A percentile compares a stretch with the other conserved stretches of the same genome.
Conservation (phyloP, 2,329 filamentous ascomycete genomes). For the Pseudohalonectria lignicola region DNA sequence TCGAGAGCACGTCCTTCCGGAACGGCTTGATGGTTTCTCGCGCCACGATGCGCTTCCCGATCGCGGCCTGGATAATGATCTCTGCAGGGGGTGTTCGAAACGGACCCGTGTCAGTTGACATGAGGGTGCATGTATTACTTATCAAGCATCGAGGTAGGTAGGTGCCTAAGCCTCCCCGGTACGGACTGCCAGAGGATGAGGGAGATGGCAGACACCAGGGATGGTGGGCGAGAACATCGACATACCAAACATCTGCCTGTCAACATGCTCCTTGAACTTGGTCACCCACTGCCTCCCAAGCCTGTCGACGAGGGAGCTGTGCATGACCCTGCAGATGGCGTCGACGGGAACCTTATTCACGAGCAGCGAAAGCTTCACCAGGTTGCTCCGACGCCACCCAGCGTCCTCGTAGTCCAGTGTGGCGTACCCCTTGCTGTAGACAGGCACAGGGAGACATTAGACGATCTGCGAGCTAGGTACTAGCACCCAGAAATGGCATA, state of each 20-base stretch:
- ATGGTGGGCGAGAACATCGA: neutral
- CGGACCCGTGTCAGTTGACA: too few species aligned
- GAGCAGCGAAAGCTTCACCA: slow-evolving; percentile 83
- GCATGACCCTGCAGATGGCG: slow-evolving; percentile 84
- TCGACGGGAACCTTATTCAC: slow-evolving; percentile 93
- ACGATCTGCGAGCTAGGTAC: neutral
- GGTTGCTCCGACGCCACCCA: slow-evolving; percentile 67
- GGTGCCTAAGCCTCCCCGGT: too few species aligned
- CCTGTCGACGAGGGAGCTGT: slow-evolving; percentile 68
- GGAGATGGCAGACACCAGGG: too few species aligned
- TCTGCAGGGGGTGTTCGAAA: slow-evolving; percentile 38
- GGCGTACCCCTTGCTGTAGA: slow-evolving; percentile 67
- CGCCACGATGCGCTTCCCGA: slow-evolving; percentile 73
- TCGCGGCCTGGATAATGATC: slow-evolving; percentile 84
- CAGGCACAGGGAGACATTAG: neutral
- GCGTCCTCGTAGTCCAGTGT: slow-evolving; percentile 95
- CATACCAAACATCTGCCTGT: slow-evolving; percentile 67
- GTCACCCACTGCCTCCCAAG: slow-evolving; percentile 81
- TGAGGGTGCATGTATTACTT: too few species aligned
- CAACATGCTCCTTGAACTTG: slow-evolving; percentile 95
- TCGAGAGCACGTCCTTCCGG: slow-evolving; percentile 86
- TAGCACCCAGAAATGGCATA: neutral
- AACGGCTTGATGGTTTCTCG: slow-evolving; percentile 95
- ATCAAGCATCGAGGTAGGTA: too few species aligned
- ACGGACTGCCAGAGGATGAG: too few species aligned